phyloP scores from a whole-genome alignment of 2,329 filamentous ascomycete genomes.

The Aspergillus chevalieri region DNA sequence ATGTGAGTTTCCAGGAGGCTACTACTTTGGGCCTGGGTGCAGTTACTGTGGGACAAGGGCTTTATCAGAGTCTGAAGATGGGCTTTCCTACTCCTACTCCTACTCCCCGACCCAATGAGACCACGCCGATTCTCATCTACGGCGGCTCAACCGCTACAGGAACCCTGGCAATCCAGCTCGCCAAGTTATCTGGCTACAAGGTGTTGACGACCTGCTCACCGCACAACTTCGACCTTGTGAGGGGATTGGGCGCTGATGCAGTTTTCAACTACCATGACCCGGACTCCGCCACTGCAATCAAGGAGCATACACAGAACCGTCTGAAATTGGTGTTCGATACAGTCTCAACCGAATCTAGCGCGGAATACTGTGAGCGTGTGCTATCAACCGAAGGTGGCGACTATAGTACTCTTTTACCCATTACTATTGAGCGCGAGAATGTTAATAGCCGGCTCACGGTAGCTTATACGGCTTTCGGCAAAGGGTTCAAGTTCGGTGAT shows the following conservation, averaged over 20 bases:
- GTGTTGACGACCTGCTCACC: conserved; percentile 33
- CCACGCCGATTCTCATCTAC: conserved; percentile 31
- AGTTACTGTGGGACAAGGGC: conserved; percentile 44
- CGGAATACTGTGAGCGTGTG: conserved; percentile 26
- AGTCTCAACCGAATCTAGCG: conserved; percentile 22
- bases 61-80: conserved; percentile 30
- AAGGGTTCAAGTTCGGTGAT: conserved; percentile 24
- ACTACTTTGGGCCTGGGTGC: conserved; percentile 49
- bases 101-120: conserved; percentile 15
- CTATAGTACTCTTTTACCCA: conserved; percentile 21
- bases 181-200: conserved; percentile 30
- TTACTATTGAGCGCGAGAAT: conserved; percentile 23
- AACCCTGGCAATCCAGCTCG: conserved; percentile 35
- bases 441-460: conserved; percentile 25
- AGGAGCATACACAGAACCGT: conserved; percentile 25
- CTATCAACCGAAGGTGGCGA: conserved; percentile 28
- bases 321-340: conserved; percentile 34
- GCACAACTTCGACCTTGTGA: conserved; percentile 30
- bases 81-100: conserved; percentile 20
- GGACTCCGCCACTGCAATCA: conserved; percentile 21
- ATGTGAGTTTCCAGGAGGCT: conserved; percentile 48
- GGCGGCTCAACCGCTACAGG: conserved; percentile 37
- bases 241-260: conserved; percentile 26
- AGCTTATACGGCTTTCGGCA: conserved; percentile 29
- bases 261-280: conserved; percentile 32